A percentile compares a stretch with the other conserved stretches of the same genome.
These are phyloP conservation scores for Verticillium nubilum DNA, from an alignment of 2,329 filamentous ascomycete species.

Conservation along the genomic window DNA sequence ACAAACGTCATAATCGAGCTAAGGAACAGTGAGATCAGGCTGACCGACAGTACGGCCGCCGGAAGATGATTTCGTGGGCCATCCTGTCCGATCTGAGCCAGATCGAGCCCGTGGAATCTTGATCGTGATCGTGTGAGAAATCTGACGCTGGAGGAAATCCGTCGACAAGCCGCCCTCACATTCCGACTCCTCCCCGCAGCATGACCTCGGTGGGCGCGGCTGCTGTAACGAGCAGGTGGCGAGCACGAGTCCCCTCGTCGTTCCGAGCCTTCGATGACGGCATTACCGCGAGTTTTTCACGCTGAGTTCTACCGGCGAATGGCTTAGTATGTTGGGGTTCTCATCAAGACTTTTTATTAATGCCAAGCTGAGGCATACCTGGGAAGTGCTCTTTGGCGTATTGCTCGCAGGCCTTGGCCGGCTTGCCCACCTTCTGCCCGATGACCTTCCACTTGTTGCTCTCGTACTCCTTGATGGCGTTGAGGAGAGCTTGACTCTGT, in stretches of 20 bases:
- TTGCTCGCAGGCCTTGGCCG: conserved; percentile 77
- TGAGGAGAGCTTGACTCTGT: conserved; percentile 73
- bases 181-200: background rate
- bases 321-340: background rate
- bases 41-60: background rate
- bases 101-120: background rate
- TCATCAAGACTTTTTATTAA: background rate
- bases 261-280: background rate
- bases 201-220: background rate
- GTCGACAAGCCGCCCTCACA: background rate
- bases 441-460: conserved; percentile 98
- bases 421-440: conserved; percentile 94
- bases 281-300: background rate
- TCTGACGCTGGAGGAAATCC: background rate
- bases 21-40: background rate
- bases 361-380: conserved; percentile 26
- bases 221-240: background rate
- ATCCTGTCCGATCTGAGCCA: background rate
- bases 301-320: background rate
- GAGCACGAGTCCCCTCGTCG: background rate
- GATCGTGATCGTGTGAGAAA: background rate
- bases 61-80: too few species aligned
- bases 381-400: conserved; percentile 95
- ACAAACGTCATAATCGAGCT: background rate
- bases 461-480: conserved; percentile 97